phyloP scores from a whole-genome alignment of 73 alveolate genomes.

The Paramecium bursaria region DNA sequence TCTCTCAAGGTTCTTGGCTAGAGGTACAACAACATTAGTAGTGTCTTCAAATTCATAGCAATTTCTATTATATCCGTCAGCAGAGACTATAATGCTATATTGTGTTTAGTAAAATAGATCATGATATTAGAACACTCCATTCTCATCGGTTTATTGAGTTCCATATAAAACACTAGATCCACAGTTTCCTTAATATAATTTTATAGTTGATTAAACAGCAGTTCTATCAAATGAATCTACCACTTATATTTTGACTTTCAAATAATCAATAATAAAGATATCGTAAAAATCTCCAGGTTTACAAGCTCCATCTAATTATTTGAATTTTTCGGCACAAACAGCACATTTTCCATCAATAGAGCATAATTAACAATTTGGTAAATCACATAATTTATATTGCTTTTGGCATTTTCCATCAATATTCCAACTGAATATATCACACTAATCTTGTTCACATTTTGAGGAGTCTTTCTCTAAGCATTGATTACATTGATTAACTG shows the following conservation, averaged over 20 bases:
- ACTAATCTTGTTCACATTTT: slow-evolving; percentile 19
- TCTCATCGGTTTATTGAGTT: slow-evolving; percentile 11
- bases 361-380: slow-evolving; percentile 26
- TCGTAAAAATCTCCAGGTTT: slow-evolving; percentile 28
- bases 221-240: slow-evolving; percentile 20
- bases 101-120: not conserved
- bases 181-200: slow-evolving; percentile 12
- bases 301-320: slow-evolving; percentile 5
- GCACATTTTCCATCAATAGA: slow-evolving; percentile 49
- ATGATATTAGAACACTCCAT: slow-evolving; percentile 8
- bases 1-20: not conserved
- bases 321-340: slow-evolving; percentile 8
- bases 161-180: slow-evolving; percentile 20
- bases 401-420: slow-evolving; percentile 20
- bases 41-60: slow-evolving; percentile 39
- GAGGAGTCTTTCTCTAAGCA: not conserved
- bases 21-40: slow-evolving; percentile 1
- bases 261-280: not conserved
- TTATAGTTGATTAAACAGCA: not conserved
- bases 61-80: not conserved
- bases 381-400: slow-evolving; percentile 17
- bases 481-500: not conserved
- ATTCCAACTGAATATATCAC: slow-evolving; percentile 10
- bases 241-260: not conserved
- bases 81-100: not conserved